Base-by-base conservation (phyloP, 2,329 filamentous ascomycete species). In the Aspergillus sp. region DNA sequence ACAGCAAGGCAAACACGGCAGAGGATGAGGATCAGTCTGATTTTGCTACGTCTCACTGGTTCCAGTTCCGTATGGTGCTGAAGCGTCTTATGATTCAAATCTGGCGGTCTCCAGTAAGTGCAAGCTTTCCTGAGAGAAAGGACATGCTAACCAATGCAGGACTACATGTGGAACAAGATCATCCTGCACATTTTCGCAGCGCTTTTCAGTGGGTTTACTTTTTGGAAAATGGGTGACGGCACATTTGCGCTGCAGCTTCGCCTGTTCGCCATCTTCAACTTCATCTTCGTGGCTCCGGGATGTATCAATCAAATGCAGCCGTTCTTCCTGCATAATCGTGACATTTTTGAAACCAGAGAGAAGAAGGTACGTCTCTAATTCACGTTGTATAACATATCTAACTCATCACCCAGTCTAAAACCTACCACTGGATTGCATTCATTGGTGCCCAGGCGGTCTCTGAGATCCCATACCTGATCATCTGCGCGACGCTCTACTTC, bases 201-300 rank as follows among this genome's bases (percentile, higher is more conserved):
- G 0, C 74, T 86, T 0, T 83, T 85, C 70, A 84, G 82, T 61
- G 83, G 82, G 1, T 86, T 86, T 58, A 78, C 79, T 0, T 86
- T 85, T 63, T 86, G 82, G 81, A 79, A 77, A 66, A 76, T 86
- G 21, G 81, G 81, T 1, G 65, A 79, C 47, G 76, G 73, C 0
- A 73, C 81, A 0, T 71, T 67, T 11, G 80, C 80, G 31, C 61
- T 84, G 16, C 81, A 84, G 63, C 68, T 82, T 25, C 76, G 78
- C 36, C 69, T 86, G 2, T 85, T 85, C 59, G 81, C 81, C 9
- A 72, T 85, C 45, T 85, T 86, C 73, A 82, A 84, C 62, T 85
- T 85, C 66, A 82, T 84, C 53, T 85, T 85, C 56, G 80, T 86
- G 40, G 80, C 82, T 0, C 81, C 81, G 0, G 81, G 82, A 50